These are phyloP conservation scores for Eucalyptus melliodora DNA, from an alignment of 345 rosid genomes.

Conservation along the genomic window DNA sequence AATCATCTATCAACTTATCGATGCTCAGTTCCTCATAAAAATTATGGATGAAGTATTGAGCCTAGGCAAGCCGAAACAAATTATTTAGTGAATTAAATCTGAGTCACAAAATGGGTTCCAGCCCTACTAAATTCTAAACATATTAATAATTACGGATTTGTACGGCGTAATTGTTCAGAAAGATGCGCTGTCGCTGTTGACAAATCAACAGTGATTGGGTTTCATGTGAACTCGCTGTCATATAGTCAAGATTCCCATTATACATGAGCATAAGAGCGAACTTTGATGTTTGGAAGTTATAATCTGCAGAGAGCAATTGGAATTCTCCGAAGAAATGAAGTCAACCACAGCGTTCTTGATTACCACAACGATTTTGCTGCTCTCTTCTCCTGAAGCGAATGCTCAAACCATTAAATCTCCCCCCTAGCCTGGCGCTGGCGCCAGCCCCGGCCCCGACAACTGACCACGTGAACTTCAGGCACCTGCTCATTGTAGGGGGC, in stretches of 20 bases:
- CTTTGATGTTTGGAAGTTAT: not conserved
- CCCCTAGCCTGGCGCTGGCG: constrained; percentile 16
- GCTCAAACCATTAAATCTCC: constrained; percentile 40
- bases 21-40: too few species aligned
- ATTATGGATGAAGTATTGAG: too few species aligned
- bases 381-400: constrained; percentile 14
- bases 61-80: too few species aligned
- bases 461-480: constrained; percentile 49
- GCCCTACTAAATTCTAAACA: too few species aligned
- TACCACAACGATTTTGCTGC: constrained; percentile 5
- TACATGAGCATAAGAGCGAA: not conserved
- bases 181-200: not conserved
- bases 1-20: not conserved
- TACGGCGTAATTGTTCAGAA: too few species aligned
- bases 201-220: not conserved
- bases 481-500: constrained; percentile 65
- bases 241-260: not conserved
- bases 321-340: constrained; percentile 8
- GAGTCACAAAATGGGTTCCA: too few species aligned
- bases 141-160: too few species aligned
- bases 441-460: too few species aligned
- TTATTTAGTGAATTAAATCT: too few species aligned
- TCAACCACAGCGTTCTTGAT: constrained; percentile 14
- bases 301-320: not conserved
- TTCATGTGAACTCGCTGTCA: not conserved